phyloP scores from a whole-genome alignment of 306 rosid genomes.

The Castanea crenata region DNA sequence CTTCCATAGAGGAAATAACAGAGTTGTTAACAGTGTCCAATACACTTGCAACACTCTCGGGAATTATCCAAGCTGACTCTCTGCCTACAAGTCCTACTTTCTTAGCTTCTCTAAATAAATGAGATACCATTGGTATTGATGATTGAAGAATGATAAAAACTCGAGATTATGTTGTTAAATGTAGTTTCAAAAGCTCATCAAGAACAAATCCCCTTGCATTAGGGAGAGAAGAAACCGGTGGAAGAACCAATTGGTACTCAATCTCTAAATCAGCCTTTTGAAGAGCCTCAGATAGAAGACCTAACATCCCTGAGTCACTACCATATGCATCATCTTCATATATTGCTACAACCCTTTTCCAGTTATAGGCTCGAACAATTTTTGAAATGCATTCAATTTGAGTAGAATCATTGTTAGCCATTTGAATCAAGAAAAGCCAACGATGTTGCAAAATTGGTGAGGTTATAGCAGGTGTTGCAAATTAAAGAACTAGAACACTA shows the following conservation, averaged over 20 bases:
- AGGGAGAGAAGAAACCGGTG: conserved; percentile 35
- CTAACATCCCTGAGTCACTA: conserved; percentile 39
- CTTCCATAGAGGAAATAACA: conserved; percentile 51
- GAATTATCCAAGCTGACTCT: conserved; percentile 61
- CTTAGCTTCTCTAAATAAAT: conserved; percentile 55
- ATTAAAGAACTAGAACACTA: conserved; percentile 45
- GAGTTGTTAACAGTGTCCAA: conserved; percentile 44
- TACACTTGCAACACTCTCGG: conserved; percentile 53
- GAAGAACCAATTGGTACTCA: conserved; percentile 52
- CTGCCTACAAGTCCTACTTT: conserved; percentile 41
- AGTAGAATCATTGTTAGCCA: conserved; percentile 29
- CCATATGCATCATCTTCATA: conserved; percentile 49
- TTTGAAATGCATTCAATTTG: conserved; percentile 51
- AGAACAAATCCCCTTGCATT: conserved; percentile 45
- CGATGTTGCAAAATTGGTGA: conserved; percentile 27
- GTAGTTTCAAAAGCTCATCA: conserved; percentile 41
- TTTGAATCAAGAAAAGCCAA: conserved; percentile 59
- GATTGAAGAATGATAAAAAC: conserved; percentile 55
- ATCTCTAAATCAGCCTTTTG: conserved; percentile 35
- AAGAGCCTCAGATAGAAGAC: conserved; percentile 57
- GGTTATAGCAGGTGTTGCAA: conserved; percentile 39
- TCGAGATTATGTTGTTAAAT: conserved; percentile 30
- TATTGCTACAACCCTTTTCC: conserved; percentile 41
- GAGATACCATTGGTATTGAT: conserved; percentile 48
- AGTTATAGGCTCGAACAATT: conserved; percentile 22